Base-by-base conservation (phyloP, 1,284 basidiomycete genomes). In the Melampsora medusae region DNA sequence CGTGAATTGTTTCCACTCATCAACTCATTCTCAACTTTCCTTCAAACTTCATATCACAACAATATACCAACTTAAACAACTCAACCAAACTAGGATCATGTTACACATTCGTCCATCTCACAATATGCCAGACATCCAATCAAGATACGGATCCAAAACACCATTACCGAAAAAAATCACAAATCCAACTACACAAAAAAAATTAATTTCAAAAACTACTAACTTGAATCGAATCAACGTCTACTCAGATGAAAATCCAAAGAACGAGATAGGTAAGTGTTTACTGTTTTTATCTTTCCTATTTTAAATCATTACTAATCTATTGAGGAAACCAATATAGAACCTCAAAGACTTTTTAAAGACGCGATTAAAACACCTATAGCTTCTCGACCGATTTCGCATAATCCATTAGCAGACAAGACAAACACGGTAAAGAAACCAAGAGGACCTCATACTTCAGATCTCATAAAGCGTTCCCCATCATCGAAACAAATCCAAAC, bases 271-370 rank as follows among this genome's bases (percentile, higher is more conserved):
- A 56, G 53, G 53, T 56, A 56, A 56, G 14, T 56, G 10, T 9
- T 56, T n/a, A 56, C 16, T 53, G 4, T 4, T 14, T 53, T 53
- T 28, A 56, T 22, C 53, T 56, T 56, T n/a, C 6, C 6, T 2
- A 56, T 56, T 14, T 28, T 56, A 4, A 4, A 35, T 35, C 33
- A 56, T n/a, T 28, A 22, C 25, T 56, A 4, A 56, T 56, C 25
- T 6, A n/a, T 56, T 56, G 6, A 17, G 10, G 9, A 16, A 22
- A 22, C 25, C 17, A 16, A 16, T 22, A 9, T n/a, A 56, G 53
- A 56, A 56, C 53, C 53, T 56, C 53, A 56, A 56, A n/a, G 53
- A 56, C 25, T 56, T 7, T 56, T 56, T 56, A 56, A 56, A 56
- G 53, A 56, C 25, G 53, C 25, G 12, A 56, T 56, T n/a, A 6